Evolutionary conservation across 179 eudicot genomes (phyloP).

Genomic region (Corrigiola litoralis): DNA sequence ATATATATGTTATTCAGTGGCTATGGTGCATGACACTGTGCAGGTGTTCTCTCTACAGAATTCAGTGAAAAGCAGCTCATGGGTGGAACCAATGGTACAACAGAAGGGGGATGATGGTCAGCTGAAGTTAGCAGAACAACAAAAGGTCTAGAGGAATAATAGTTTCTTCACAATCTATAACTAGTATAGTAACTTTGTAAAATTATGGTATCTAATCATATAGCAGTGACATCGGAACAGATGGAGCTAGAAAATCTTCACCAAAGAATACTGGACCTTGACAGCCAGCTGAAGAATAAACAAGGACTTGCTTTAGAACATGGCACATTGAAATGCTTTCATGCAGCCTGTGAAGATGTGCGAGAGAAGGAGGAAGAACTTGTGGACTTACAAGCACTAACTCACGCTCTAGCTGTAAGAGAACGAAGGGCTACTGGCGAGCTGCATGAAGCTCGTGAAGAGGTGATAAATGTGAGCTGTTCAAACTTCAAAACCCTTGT

Average conservation of each 20-base stretch:
- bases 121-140: neutral
- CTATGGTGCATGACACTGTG: neutral
- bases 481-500: too few species aligned
- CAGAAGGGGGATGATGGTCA: neutral
- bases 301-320: slow-evolving; percentile 52
- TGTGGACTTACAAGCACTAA: neutral
- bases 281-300: slow-evolving; percentile 43
- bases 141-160: neutral
- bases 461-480: neutral
- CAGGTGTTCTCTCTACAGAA: neutral
- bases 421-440: neutral
- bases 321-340: slow-evolving; percentile 45
- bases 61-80: neutral
- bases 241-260: slow-evolving; percentile 47
- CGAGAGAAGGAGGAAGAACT: slow-evolving; percentile 1
- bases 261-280: slow-evolving; percentile 36
- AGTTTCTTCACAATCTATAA: too few species aligned
- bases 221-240: slow-evolving; percentile 21
- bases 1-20: too few species aligned
- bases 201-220: neutral
- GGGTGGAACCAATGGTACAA: too few species aligned
- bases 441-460: slow-evolving; percentile 10
- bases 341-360: slow-evolving; percentile 35
- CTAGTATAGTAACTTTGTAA: neutral
- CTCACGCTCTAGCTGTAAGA: neutral